These are phyloP conservation scores for Limonium bicolor DNA, from an alignment of 148 eudicot species.

Conservation along the genomic window DNA sequence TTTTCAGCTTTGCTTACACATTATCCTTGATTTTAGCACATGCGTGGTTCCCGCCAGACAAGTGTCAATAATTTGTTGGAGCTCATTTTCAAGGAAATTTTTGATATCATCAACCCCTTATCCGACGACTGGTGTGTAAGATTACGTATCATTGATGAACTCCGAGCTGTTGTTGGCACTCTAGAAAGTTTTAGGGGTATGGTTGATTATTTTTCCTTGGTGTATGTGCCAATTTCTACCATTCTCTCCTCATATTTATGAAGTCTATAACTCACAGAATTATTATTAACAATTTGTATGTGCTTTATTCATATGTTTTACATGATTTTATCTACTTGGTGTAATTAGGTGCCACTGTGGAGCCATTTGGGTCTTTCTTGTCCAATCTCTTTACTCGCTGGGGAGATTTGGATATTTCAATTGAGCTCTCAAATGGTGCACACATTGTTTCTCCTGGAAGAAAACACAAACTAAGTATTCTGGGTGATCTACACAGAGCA, in stretches of 20 bases:
- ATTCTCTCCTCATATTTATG: neutral
- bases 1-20: no score
- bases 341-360: slow-evolving; percentile 82
- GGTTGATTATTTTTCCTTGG: neutral
- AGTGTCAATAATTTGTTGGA: slow-evolving; percentile 32
- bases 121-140: slow-evolving; percentile 47
- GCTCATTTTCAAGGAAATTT: slow-evolving; percentile 33
- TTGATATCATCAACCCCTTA: slow-evolving; percentile 40
- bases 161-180: slow-evolving; percentile 31
- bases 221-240: neutral
- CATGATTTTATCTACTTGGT: neutral
- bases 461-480: slow-evolving; percentile 62
- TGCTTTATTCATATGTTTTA: neutral
- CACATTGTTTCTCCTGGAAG: slow-evolving; percentile 50
- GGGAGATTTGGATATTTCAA: slow-evolving; percentile 91
- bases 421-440: slow-evolving; percentile 66
- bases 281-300: neutral
- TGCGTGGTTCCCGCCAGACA: slow-evolving; percentile 23
- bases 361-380: slow-evolving; percentile 92
- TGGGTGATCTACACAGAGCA: slow-evolving; percentile 44
- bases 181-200: slow-evolving; percentile 83
- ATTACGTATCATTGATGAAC: slow-evolving; percentile 36
- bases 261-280: neutral
- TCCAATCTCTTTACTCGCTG: slow-evolving; percentile 80
- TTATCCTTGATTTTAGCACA: slow-evolving; percentile 6